These are phyloP conservation scores for Ophiostoma triangulosporum DNA, from an alignment of 2,329 filamentous ascomycete genomes.

Conservation along the genomic window DNA sequence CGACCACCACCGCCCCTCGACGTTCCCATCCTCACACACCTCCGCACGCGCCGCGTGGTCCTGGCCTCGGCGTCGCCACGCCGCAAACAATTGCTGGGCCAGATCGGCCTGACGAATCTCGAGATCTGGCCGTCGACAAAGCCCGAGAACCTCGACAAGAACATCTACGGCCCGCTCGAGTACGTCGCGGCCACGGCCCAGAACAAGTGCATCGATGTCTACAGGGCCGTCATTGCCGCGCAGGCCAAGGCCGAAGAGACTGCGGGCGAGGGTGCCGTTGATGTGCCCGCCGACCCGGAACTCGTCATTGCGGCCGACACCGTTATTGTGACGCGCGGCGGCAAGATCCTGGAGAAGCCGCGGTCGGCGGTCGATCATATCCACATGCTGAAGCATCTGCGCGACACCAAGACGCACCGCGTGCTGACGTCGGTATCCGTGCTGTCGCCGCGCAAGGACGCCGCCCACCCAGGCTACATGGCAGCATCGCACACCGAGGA, in stretches of 20 bases:
- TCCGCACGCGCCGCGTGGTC: slow-evolving; percentile 70
- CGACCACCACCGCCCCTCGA: slow-evolving; percentile 54
- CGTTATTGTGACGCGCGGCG: slow-evolving; percentile 63
- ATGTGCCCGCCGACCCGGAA: slow-evolving; percentile 48
- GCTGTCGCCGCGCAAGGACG: slow-evolving; percentile 71
- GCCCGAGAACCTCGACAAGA: slow-evolving; percentile 75
- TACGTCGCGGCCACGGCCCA: slow-evolving; percentile 83
- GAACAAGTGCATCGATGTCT: slow-evolving; percentile 69
- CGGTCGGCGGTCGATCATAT: slow-evolving; percentile 68
- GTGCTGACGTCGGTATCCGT: slow-evolving; percentile 76
- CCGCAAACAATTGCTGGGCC: slow-evolving; percentile 65
- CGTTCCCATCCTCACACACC: slow-evolving; percentile 62
- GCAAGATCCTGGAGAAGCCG: slow-evolving; percentile 83
- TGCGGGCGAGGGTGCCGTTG: slow-evolving; percentile 12
- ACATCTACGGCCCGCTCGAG: slow-evolving; percentile 61
- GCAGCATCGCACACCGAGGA: slow-evolving; percentile 75
- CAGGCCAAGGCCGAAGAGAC: slow-evolving; percentile 19
- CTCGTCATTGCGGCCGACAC: slow-evolving; percentile 88
- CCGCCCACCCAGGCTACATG: slow-evolving; percentile 72
- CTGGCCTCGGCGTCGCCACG: slow-evolving; percentile 84
- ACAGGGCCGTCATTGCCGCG: slow-evolving; percentile 28
- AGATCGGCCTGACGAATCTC: slow-evolving; percentile 65
- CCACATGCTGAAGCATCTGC: slow-evolving; percentile 66
- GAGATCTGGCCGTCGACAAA: slow-evolving; percentile 75
- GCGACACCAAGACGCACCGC: slow-evolving; percentile 65